phyloP scores from a whole-genome alignment of 495 filamentous ascomycete species.

The Aspergillus avenaceus region DNA sequence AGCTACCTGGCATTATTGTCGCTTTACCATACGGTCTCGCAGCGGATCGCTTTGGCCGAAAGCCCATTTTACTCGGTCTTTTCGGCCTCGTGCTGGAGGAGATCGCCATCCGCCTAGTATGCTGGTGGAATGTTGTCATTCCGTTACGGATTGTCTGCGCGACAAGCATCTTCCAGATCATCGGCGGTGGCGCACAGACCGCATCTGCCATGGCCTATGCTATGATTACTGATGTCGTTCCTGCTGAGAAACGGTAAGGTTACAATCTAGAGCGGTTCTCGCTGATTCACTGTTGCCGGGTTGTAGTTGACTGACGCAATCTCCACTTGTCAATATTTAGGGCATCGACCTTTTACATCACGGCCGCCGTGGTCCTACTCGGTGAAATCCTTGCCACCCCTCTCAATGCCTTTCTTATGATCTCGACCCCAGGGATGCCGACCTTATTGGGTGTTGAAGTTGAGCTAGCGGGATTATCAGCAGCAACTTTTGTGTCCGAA shows the following conservation, averaged over 20 bases:
- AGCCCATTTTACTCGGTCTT: conserved; percentile 1
- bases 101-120: conserved; percentile 2
- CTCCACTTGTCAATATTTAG: no score
- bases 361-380: no score
- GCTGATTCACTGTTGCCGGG: no score
- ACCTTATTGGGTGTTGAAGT: conserved; percentile 5
- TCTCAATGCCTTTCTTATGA: conserved; percentile 8
- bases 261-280: no score
- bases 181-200: conserved; percentile 4
- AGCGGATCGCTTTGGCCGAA: background rate
- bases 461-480: no score
- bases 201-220: conserved; percentile 3
- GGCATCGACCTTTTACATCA: no score
- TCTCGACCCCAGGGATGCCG: background rate
- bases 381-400: conserved; percentile 6
- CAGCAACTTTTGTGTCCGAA: no score
- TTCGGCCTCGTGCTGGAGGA: conserved; percentile 3
- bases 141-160: conserved; percentile 5
- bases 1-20: background rate
- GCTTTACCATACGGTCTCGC: background rate
- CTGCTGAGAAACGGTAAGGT: conserved; percentile 9
- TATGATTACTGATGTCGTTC: conserved; percentile 6
- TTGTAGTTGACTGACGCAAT: no score
- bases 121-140: conserved; percentile 6
- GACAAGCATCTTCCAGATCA: conserved; percentile 8